phyloP scores from a whole-genome alignment of 176 grass and related monocot species.

The Aegilops sharonensis region DNA sequence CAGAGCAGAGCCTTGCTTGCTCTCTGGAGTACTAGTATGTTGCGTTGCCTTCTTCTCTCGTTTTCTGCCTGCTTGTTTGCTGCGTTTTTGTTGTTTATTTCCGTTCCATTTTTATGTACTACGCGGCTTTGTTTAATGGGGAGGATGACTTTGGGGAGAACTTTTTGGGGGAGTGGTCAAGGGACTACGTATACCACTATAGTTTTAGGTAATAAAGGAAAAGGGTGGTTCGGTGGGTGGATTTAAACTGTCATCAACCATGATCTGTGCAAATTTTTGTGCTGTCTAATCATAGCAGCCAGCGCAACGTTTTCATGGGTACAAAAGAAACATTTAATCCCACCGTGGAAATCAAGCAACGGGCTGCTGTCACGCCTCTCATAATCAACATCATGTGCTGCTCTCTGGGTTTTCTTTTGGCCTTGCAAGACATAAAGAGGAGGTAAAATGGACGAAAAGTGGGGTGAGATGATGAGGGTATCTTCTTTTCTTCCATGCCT shows the following conservation, averaged over 20 bases:
- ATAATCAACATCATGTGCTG: too few relatives aligned
- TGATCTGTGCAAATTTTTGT: conserved; percentile 31
- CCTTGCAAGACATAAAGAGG: too few relatives aligned
- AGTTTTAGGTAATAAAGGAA: not conserved
- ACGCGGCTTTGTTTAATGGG: conserved; percentile 1
- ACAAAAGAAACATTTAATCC: too few relatives aligned
- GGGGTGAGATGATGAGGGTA: too few relatives aligned
- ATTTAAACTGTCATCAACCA: conserved; percentile 35
- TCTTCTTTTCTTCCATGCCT: too few relatives aligned
- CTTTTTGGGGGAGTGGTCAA: conserved; percentile 8
- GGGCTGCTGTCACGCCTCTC: too few relatives aligned
- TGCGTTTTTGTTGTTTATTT: not conserved
- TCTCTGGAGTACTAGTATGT: too few relatives aligned
- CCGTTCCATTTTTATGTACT: not conserved
- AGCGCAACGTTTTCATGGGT: conserved; percentile 26
- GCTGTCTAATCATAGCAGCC: conserved; percentile 43
- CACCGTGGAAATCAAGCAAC: too few relatives aligned
- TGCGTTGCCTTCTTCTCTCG: conserved; percentile 7
- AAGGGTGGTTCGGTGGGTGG: conserved; percentile 27
- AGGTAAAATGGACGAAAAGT: too few relatives aligned
- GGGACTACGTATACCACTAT: not conserved
- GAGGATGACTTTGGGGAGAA: not conserved
- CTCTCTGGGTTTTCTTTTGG: too few relatives aligned
- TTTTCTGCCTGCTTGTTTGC: not conserved
- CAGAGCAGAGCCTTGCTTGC: too few relatives aligned